Conservation (phyloP, 2,329 filamentous ascomycete species). For the Penicillium sp. region DNA sequence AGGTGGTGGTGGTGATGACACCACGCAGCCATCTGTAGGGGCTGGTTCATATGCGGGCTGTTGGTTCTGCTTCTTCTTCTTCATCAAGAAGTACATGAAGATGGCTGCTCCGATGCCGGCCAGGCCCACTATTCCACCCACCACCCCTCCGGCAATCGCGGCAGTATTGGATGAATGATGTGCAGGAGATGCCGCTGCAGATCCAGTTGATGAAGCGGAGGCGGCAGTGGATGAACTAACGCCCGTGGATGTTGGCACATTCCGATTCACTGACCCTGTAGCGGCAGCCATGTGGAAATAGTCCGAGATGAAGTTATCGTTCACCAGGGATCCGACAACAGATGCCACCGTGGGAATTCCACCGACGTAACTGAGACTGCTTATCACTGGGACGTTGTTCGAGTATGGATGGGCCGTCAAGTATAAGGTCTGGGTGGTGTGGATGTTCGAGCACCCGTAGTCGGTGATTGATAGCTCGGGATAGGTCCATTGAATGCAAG, state of each 20-base stretch:
- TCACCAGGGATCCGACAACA: slow-evolving; percentile 13
- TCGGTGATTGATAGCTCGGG: slow-evolving; percentile 19
- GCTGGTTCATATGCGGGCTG: not conserved
- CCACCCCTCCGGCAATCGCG: slow-evolving; percentile 25
- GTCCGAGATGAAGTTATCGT: slow-evolving; percentile 13
- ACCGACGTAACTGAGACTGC: not conserved
- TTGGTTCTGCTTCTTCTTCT: slow-evolving; percentile 20
- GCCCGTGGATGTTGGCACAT: not conserved
- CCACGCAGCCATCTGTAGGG: not conserved
- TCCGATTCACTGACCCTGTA: not conserved
- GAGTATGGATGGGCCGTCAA: slow-evolving; percentile 2
- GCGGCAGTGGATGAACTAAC: not conserved
- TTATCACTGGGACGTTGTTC: not conserved
- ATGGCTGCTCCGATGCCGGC: slow-evolving; percentile 20
- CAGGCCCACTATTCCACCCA: slow-evolving; percentile 23
- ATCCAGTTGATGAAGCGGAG: not conserved
- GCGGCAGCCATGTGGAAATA: slow-evolving; percentile 3
- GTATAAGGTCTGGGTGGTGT: slow-evolving; percentile 11
- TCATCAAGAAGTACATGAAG: slow-evolving; percentile 21
- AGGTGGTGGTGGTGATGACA: not conserved
- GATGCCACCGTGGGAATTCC: slow-evolving; percentile 13
- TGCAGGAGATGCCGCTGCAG: not conserved
- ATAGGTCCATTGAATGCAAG: slow-evolving; percentile 22
- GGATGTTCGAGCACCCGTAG: slow-evolving; percentile 18
- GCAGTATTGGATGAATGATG: slow-evolving; percentile 8